Evolutionary conservation across 2,329 filamentous ascomycete species (phyloP), one percentile per base, ranked within the genome.

Genomic region (Lecanicillium sp.): DNA sequence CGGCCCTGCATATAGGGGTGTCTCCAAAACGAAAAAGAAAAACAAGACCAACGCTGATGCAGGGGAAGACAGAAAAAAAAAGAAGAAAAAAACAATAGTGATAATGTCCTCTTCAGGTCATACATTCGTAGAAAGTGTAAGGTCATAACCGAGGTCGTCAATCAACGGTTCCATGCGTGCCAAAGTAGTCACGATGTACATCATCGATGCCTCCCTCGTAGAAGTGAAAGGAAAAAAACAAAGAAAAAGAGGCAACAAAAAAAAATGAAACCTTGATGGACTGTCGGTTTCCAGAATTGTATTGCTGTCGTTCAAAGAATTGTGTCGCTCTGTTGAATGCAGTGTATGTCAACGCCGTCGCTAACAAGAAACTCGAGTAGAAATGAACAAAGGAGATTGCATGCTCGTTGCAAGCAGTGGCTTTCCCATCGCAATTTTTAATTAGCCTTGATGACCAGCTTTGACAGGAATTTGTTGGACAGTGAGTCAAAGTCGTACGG

Each of bases 401-500:
- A 15, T 5, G 15, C 13, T 9, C 10, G 17, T 13, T 14, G 22
- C 22, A 15, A 25, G 12, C 17, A 9, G 11, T n/a, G 13, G 12
- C 27, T 17, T 27, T 27, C 12, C 43, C 50, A 45, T 48, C 60
- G n/a, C n/a, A n/a, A n/a, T n/a, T 11, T 6, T 25, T 73, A 94
- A 69, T 94, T 94, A 55, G 90, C 86, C 53, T 90, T 87, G 62
- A 96, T 95, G 60, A 96, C 89, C 56, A 97, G 78, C 67, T 94
- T 94, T 28, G 89, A 94, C 51, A 96, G 69, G 71, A 97, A 96
- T 71, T 96, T 97, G 72, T 95, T 96, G 38, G 89, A 94, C 58
- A 97, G 66, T 44, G 82, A 92, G 69, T 97, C 90, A 58, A 96
- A 97, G 68, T 97, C 87, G 53, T 83, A 78, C 51, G 86, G 81